Evolutionary conservation across 345 rosid species (phyloP).

Genomic region (Hibiscus trionum): DNA sequence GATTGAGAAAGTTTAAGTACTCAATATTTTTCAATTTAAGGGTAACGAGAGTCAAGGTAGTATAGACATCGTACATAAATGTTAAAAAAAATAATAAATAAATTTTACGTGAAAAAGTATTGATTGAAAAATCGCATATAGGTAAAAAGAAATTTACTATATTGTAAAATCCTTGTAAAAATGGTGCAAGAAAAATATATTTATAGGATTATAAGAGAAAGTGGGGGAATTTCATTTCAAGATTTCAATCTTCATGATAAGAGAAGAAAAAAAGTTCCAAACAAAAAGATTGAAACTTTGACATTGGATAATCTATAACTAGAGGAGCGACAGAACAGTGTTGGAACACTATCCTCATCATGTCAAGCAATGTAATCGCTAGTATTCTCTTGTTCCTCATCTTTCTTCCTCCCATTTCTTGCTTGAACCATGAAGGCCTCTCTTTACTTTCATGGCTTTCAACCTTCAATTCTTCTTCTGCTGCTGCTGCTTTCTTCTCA

Average conservation of each 20-base stretch:
- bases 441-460: conserved; percentile 69
- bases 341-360: conserved; percentile 27
- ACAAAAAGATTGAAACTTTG: conserved; percentile 7
- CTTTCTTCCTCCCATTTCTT: conserved; percentile 36
- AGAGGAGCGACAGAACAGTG: conserved; percentile 33
- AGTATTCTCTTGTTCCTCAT: conserved; percentile 38
- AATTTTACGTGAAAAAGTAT: too few relatives aligned
- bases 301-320: conserved; percentile 9
- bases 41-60: too few relatives aligned
- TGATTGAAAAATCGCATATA: too few relatives aligned
- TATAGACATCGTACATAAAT: too few relatives aligned
- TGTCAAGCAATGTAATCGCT: conserved; percentile 43
- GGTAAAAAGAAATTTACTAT: too few relatives aligned
- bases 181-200: too few relatives aligned
- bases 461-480: conserved; percentile 43
- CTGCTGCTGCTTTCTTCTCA: conserved; percentile 47
- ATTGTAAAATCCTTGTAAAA: too few relatives aligned
- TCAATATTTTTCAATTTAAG: too few relatives aligned
- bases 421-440: conserved; percentile 63
- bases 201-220: not conserved
- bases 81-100: too few relatives aligned
- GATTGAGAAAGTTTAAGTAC: too few relatives aligned
- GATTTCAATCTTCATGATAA: conserved; percentile 14
- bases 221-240: conserved; percentile 16
- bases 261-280: not conserved